Base-by-base conservation (phyloP, 2,329 filamentous ascomycete genomes). In the Basipetospora chlamydospora region DNA sequence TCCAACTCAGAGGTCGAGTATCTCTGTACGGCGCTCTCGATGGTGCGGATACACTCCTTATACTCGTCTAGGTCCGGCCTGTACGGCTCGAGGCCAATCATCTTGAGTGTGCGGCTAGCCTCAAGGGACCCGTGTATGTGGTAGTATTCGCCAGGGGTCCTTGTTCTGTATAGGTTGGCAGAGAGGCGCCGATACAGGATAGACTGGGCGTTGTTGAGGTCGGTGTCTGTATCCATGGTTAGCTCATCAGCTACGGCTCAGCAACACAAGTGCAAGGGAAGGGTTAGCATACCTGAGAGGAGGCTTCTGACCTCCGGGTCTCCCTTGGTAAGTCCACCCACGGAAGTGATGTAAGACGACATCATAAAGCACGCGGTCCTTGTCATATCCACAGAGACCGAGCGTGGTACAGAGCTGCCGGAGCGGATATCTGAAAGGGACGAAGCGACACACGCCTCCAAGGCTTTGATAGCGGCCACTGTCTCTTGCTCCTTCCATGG, bases 121-220 rank as follows among this genome's bases (percentile, higher is more conserved):
- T 84, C 78, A 1, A 85, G 56, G 1, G 79, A 84, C 30, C 80
- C 79, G 49, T 84, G 80, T 18, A 84, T 78, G 47, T 85, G 80
- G 49, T 80, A 85, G 47, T 73, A 84, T 48, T 77, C 65, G n/a
- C 68, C 71, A 1, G 63, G 56, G n/a, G 63, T 66, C 49, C 72
- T 76, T 7, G 79, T 82, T 46, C 69, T 64, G 55, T 83, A 84
- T 2, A 84, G 56, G 42, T 82, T 82, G 11, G 79, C 79, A 9
- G 79, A 80, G 54, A 84, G 64, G 42, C 80, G 73, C 8, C 80
- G 70, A 49, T 85, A 85, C 6, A 72, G 60, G 42, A 75, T 72
- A 2, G 79, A 81, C 50, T 85, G 80, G 1, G 80, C 80, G 42
- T 69, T 60, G 5, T 81, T 58, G 16, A 84, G 55, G 53, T 85